A percentile compares a stretch with the other conserved stretches of the same genome.
Evolutionary conservation across 2,329 filamentous ascomycete species (phyloP).

Genomic region (Hypoxylon sp.): DNA sequence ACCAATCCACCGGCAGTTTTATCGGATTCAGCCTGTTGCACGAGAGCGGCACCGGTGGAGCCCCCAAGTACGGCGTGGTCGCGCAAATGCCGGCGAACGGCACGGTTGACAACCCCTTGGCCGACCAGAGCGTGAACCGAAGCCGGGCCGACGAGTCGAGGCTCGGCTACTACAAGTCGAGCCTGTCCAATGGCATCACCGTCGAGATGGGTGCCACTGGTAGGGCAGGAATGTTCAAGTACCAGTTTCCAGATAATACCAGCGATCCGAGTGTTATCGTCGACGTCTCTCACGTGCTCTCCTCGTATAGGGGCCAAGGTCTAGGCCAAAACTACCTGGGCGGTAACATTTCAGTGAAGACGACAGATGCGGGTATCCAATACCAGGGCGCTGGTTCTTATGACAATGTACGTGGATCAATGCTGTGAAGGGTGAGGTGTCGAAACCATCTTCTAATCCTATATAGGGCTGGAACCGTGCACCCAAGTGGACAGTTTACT

Average conservation of each 20-base stretch:
- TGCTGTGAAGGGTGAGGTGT: neutral
- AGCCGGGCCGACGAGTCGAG: conserved; percentile 58
- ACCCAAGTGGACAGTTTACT: conserved; percentile 68
- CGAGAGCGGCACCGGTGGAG: conserved; percentile 72
- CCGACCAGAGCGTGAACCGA: conserved; percentile 63
- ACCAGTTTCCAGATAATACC: conserved; percentile 59
- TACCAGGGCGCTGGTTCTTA: conserved; percentile 70
- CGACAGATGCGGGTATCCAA: conserved; percentile 51
- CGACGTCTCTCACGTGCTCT: conserved; percentile 71
- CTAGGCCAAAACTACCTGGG: conserved; percentile 69
- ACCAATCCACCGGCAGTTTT: conserved; percentile 59
- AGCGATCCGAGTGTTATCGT: conserved; percentile 60
- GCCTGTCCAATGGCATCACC: conserved; percentile 61
- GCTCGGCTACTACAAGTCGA: conserved; percentile 69
- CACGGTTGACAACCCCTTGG: conserved; percentile 60
- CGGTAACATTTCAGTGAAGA: conserved; percentile 63
- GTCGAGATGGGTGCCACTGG: conserved; percentile 65
- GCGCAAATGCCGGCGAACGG: conserved; percentile 65
- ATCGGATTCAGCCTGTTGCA: conserved; percentile 71
- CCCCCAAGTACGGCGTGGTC: conserved; percentile 74
- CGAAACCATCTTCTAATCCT: conserved; percentile 8
- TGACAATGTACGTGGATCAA: conserved; percentile 58
- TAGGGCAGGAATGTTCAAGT: conserved; percentile 67
- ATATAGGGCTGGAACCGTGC: conserved; percentile 67
- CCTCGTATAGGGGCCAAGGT: conserved; percentile 66